Evolutionary conservation across 106 monocot genomes (phyloP).

Genomic region (Dendrobium huoshanense): DNA sequence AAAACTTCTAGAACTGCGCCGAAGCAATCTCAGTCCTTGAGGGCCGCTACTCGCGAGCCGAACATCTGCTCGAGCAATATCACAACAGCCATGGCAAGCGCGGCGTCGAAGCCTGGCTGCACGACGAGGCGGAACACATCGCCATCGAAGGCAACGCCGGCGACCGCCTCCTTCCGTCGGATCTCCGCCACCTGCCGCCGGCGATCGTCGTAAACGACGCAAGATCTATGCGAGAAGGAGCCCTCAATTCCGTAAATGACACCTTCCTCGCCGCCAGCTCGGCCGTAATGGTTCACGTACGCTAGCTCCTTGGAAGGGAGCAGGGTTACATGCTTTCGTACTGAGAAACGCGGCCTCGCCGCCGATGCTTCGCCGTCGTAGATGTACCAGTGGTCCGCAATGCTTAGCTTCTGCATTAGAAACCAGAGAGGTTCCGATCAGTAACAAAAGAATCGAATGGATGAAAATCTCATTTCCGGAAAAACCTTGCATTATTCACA

Average conservation of each 20-base stretch:
- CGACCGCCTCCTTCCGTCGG: slow-evolving; percentile 27
- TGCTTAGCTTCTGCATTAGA: slow-evolving; percentile 34
- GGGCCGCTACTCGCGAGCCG: background rate
- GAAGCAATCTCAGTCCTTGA: background rate
- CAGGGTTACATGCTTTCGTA: slow-evolving; percentile 36
- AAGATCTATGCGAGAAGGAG: slow-evolving; percentile 35
- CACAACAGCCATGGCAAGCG: slow-evolving; percentile 31
- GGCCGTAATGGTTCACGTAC: slow-evolving; percentile 11
- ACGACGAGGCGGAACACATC: slow-evolving; percentile 61
- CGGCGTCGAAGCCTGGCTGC: slow-evolving; percentile 24
- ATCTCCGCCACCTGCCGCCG: slow-evolving; percentile 41
- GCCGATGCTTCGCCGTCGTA: slow-evolving; percentile 39
- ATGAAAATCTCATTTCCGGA: no score
- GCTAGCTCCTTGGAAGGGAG: slow-evolving; percentile 26
- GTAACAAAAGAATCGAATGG: background rate
- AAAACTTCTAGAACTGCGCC: background rate
- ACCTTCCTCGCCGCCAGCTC: background rate
- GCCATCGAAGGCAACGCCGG: slow-evolving; percentile 35
- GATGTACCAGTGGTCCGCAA: slow-evolving; percentile 48
- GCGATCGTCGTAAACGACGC: slow-evolving; percentile 26
- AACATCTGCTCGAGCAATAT: slow-evolving; percentile 5
- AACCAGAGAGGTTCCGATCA: background rate
- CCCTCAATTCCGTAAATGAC: slow-evolving; percentile 28
- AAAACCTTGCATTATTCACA: background rate
- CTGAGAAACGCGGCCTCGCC: slow-evolving; percentile 34